phyloP scores from a whole-genome alignment of 257 asterid genomes.

The Mentha longifolia region DNA sequence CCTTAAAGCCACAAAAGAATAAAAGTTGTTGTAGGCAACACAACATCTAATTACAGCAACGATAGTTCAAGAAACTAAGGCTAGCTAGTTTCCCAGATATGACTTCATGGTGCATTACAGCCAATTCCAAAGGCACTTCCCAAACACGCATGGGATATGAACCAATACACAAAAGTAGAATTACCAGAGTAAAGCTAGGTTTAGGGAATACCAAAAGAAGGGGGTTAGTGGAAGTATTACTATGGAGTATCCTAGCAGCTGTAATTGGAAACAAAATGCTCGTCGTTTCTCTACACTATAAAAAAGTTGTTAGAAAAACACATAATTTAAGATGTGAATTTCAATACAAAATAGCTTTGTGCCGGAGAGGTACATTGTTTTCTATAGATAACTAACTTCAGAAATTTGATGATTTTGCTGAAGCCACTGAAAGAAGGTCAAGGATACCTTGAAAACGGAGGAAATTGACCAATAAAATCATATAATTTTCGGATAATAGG shows the following conservation, averaged over 20 bases:
- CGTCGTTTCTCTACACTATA: background rate
- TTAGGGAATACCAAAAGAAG: constrained; percentile 14
- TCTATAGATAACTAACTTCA: constrained; percentile 12
- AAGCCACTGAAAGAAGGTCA: background rate
- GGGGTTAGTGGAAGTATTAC: constrained; percentile 17
- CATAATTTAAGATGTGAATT: background rate
- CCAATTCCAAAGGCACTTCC: constrained; percentile 9
- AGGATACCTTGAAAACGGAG: background rate
- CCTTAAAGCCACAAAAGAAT: constrained; percentile 53
- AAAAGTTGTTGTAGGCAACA: background rate
- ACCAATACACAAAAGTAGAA: constrained; percentile 10
- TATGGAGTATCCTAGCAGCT: constrained; percentile 19
- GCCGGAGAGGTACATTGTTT: background rate
- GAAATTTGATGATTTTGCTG: background rate
- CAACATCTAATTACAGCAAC: constrained; percentile 11
- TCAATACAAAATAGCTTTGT: background rate
- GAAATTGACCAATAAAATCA: background rate
- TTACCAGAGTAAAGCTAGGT: background rate
- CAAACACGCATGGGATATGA: constrained; percentile 11
- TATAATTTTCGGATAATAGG: constrained; percentile 7
- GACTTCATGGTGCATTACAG: constrained; percentile 6
- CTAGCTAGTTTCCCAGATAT: constrained; percentile 25
- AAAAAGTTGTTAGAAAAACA: constrained; percentile 1
- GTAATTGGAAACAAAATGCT: background rate
- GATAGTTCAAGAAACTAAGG: constrained; percentile 14